These are phyloP conservation scores for Aquilaria yunnanensis DNA, from an alignment of 345 rosid genomes.

Conservation along the genomic window DNA sequence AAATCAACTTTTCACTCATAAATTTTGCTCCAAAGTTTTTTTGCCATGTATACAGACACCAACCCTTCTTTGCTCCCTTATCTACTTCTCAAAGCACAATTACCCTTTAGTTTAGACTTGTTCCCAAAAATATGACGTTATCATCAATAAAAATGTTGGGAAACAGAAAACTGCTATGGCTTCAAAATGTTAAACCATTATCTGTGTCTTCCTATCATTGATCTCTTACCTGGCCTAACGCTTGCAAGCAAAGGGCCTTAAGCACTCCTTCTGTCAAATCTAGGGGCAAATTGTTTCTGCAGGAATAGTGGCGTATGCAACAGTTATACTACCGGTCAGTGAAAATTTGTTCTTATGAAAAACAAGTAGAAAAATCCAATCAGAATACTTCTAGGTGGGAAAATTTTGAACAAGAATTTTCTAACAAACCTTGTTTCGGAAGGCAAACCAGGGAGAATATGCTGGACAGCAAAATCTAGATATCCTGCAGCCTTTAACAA, in stretches of 20 bases:
- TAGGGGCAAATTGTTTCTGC: constrained; percentile 51
- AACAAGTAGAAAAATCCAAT: neutral
- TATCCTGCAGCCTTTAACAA: constrained; percentile 74
- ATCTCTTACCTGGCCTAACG: constrained; percentile 54
- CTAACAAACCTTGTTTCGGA: constrained; percentile 37
- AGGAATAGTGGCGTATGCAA: neutral
- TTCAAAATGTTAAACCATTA: too few relatives aligned
- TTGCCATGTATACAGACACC: too few relatives aligned
- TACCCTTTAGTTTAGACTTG: too few relatives aligned
- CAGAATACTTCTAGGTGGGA: neutral
- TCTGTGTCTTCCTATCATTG: neutral
- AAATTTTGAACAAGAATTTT: neutral
- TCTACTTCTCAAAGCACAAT: too few relatives aligned
- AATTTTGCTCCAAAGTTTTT: too few relatives aligned
- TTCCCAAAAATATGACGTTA: too few relatives aligned
- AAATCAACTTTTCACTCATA: too few relatives aligned
- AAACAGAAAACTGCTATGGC: too few relatives aligned
- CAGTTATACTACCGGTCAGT: neutral
- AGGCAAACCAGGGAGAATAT: constrained; percentile 53
- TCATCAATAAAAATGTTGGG: too few relatives aligned
- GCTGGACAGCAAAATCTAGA: constrained; percentile 54
- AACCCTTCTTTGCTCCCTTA: too few relatives aligned
- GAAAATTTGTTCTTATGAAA: neutral
- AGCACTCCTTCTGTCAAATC: constrained; percentile 67
- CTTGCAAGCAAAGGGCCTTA: constrained; percentile 58